Evolutionary conservation across 2,329 filamentous ascomycete genomes (phyloP), one percentile per base, ranked within the genome.

Genomic region (Fusarium keratoplasticum): DNA sequence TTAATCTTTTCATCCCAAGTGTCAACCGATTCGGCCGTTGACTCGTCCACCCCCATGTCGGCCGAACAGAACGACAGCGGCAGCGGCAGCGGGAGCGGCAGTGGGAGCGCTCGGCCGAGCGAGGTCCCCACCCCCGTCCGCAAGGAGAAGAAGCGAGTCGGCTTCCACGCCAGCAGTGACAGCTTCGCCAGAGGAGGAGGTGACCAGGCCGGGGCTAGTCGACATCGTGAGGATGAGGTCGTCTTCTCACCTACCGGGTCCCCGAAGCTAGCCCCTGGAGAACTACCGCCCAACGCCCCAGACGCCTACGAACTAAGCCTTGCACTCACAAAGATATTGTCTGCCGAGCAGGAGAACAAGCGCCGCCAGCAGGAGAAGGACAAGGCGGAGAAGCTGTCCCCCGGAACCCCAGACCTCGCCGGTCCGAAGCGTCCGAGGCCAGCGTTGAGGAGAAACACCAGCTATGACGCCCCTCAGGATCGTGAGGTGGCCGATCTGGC

Each of bases 71-170:
- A 75, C 67, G 80, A 78, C 67, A 81, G 75, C 67, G 69, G 38
- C 25, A 74, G 60, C 25, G 50, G 68, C 18, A 77, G 73, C 66
- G 79, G 77, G 52, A 81, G 75, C 67, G 75, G 70, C 2, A 63
- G 60, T 31, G 61, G 52, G 29, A 61, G 58, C 14, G 69, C 63
- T 60, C 74, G 73, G 27, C 72, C 76, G 20, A 81, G 76, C 55
- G 78, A 79, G 73, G 74, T 78, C 66, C 74, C 77, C 64, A 81
- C 80, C 36, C 80, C 82, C 27, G 67, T 73, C 61, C 80, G 77
- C 59, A 84, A 77, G 71, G 81, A 82, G 60, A 85, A 85, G 80
- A 85, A 85, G 79, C 79, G 80, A 50, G 83, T 85, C 16, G 83
- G 80, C 59, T 85, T 82, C 67, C 81, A 82, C 64, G 76, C 80